Percentiles rank a stretch among this genome's conserved stretches.
These are phyloP conservation scores for Ichthyophthirius multifiliis DNA, from an alignment of 169 alveolate genomes.

Conservation along the genomic window DNA sequence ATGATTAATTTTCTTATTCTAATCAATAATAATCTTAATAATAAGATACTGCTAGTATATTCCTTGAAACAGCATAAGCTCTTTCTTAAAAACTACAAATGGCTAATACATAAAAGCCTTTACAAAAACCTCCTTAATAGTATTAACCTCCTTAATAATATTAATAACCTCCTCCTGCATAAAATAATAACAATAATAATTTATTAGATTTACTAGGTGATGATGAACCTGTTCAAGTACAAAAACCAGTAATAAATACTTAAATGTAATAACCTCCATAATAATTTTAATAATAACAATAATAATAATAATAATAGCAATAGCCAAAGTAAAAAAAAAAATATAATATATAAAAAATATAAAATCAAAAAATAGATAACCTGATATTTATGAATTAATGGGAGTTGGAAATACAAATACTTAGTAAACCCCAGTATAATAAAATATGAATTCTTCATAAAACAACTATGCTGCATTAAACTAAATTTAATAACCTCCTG, in stretches of 20 bases:
- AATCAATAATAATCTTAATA: background rate
- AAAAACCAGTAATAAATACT: no score
- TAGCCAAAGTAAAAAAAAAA: no score
- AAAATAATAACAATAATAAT: background rate
- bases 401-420: no score
- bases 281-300: background rate
- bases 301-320: no score
- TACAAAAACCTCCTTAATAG: background rate
- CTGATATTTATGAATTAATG: no score
- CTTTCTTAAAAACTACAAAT: background rate
- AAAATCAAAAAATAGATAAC: no score
- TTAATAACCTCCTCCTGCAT: no score
- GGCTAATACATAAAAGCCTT: background rate
- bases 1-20: background rate
- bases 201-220: background rate
- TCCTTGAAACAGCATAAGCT: background rate
- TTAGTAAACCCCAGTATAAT: no score
- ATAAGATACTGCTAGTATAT: background rate
- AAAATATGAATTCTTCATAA: no score
- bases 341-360: no score
- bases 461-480: no score
- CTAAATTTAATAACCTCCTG: background rate
- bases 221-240: conserved; percentile 9
- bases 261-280: background rate
- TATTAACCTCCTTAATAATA: conserved; percentile 7